phyloP scores from a whole-genome alignment of 2,329 filamentous ascomycete genomes.

The Clonostachys rosea region DNA sequence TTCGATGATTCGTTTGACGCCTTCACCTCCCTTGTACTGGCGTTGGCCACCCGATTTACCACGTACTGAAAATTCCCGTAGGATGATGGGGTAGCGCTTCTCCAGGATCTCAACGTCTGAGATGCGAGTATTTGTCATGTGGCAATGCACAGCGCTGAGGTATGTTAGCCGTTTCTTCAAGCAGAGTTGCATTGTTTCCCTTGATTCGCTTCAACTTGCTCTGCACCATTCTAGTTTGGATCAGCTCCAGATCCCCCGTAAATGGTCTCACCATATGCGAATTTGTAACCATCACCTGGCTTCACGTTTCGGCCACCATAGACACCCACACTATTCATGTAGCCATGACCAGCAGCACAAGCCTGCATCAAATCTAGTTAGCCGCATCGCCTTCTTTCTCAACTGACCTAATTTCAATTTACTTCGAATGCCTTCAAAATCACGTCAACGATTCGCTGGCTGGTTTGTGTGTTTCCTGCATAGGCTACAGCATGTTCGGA shows the following conservation, averaged over 20 bases:
- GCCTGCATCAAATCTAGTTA: background rate
- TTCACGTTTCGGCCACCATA: too few species aligned
- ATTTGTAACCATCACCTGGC: too few species aligned
- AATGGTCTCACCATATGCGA: constrained; percentile 72
- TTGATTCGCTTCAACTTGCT: constrained; percentile 6
- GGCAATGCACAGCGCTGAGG: constrained; percentile 60
- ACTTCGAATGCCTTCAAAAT: constrained; percentile 20
- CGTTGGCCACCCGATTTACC: constrained; percentile 57
- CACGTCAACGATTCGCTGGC: constrained; percentile 23
- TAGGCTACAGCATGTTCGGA: constrained; percentile 21
- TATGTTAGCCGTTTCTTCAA: too few species aligned
- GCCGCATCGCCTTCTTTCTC: too few species aligned
- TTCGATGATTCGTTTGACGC: constrained; percentile 70
- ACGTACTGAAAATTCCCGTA: constrained; percentile 63
- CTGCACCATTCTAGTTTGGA: constrained; percentile 60
- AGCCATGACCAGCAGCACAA: constrained; percentile 19
- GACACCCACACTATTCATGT: constrained; percentile 5
- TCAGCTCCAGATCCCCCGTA: constrained; percentile 70
- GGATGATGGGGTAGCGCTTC: constrained; percentile 48
- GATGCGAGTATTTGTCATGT: constrained; percentile 81
- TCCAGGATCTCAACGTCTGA: constrained; percentile 75
- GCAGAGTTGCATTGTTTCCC: too few species aligned
- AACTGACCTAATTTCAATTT: too few species aligned
- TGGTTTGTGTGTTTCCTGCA: constrained; percentile 60
- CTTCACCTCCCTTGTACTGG: constrained; percentile 63